Evolutionary conservation across 352 stramenopile genomes (phyloP), one percentile per base, ranked within the genome.

Genomic region (Phytopythium aichiense): DNA sequence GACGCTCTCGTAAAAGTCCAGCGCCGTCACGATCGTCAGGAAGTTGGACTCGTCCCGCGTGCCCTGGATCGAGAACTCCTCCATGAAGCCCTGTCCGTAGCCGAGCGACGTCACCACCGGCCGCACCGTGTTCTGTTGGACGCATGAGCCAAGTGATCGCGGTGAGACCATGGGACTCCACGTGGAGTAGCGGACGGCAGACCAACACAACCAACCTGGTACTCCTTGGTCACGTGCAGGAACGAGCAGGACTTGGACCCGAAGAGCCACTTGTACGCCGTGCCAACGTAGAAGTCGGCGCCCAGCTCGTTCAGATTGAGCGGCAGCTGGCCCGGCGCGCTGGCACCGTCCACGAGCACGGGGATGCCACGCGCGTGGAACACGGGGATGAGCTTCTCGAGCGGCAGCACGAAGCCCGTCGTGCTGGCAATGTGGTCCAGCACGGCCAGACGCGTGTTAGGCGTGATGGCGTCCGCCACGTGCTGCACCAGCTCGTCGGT

Each of bases 201-300:
- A 54, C 22, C 30, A 54, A 57, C 33, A 4, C 30, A 30, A 43
- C 60, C 7, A 54, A 71, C 60, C 58, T 81, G 82, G 64, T 90
- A 88, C 58, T 84, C 65, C 66, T 92, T 93, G 57, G 68, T 75
- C n/a, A 95, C 86, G 62, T 92, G 88, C 63, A 95, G 64, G 66
- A 95, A 93, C 22, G 84, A 89, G 61, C 82, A 91, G 0, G 79
- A 91, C 69, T 95, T 95, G 71, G 84, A 93, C 13, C 81, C 81
- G 60, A 93, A 92, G 12, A 95, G 74, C 86, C 86, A 94, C 63
- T 94, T 94, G 76, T 92, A 92, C 25, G 74, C 77, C 25, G 71
- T 92, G 45, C 86, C 86, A 0, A 95, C 86, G 69, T 95, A 95
- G 57, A 93, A 95, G 63, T 95, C 86, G 1, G 81, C 81, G 28